A percentile compares a stretch with the other conserved stretches of the same genome.
Evolutionary conservation across 2,329 filamentous ascomycete genomes (phyloP).

Genomic region (Nigrospora oryzae): DNA sequence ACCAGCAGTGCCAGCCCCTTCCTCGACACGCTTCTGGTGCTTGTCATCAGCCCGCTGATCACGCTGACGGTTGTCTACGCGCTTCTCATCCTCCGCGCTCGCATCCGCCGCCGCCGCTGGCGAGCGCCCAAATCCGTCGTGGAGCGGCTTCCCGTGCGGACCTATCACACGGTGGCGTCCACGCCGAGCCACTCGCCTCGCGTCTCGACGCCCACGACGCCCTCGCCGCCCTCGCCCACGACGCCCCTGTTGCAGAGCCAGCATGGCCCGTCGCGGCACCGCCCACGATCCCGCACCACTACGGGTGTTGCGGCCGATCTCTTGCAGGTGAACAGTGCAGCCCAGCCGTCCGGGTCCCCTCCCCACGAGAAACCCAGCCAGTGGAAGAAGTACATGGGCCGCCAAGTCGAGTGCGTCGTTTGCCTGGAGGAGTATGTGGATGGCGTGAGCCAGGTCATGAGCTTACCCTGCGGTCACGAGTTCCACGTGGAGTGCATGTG

Average conservation of each 20-base stretch:
- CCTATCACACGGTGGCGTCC: slow-evolving; percentile 76
- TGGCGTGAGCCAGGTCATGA: slow-evolving; percentile 93
- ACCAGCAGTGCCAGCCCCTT: slow-evolving; percentile 86
- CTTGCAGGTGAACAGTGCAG: slow-evolving; percentile 30
- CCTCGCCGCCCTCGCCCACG: slow-evolving; percentile 58
- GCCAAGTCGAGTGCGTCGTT: slow-evolving; percentile 83
- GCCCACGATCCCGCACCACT: slow-evolving; percentile 58
- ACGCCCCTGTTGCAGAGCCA: slow-evolving; percentile 67
- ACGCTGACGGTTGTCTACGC: slow-evolving; percentile 91
- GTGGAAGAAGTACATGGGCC: slow-evolving; percentile 60
- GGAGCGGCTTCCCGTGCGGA: slow-evolving; percentile 87
- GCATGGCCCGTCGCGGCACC: slow-evolving; percentile 35
- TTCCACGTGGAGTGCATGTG: slow-evolving; percentile 98
- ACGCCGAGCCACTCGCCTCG: slow-evolving; percentile 46
- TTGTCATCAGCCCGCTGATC: slow-evolving; percentile 90
- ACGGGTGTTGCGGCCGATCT: slow-evolving; percentile 47
- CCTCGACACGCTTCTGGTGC: slow-evolving; percentile 89
- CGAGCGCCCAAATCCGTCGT: slow-evolving; percentile 96
- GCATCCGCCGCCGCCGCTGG: slow-evolving; percentile 85
- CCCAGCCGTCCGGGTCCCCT: slow-evolving; percentile 26
- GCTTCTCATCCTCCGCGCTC: slow-evolving; percentile 75
- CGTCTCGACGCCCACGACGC: slow-evolving; percentile 45
- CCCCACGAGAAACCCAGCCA: slow-evolving; percentile 46
- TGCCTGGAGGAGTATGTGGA: slow-evolving; percentile 95
- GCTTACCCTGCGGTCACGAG: slow-evolving; percentile 91